These are phyloP conservation scores for Nakazawaea pomicola DNA, from an alignment of 805 yeast species.

Conservation along the genomic window DNA sequence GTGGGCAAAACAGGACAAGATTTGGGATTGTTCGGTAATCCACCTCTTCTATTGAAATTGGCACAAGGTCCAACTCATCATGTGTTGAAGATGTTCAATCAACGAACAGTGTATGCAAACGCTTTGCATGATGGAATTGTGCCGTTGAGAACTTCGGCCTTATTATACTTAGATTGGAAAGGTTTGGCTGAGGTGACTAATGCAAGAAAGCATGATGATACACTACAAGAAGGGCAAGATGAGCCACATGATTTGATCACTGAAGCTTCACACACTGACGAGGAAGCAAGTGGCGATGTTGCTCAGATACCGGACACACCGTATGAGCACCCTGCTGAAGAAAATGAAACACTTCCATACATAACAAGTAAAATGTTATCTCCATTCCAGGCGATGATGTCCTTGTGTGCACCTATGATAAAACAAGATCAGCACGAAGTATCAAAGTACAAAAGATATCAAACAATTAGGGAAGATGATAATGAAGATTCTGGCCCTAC, in stretches of 20 bases:
- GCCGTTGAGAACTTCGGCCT: constrained; percentile 85
- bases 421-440: constrained; percentile 16
- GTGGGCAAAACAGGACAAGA: constrained; percentile 95
- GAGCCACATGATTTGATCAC: constrained; percentile 12
- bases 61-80: constrained; percentile 72
- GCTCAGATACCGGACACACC: constrained; percentile 27
- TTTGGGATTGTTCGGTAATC: constrained; percentile 53
- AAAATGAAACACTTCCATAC: constrained; percentile 13
- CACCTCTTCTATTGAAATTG: constrained; percentile 68
- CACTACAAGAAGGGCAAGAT: constrained; percentile 13
- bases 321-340: constrained; percentile 11
- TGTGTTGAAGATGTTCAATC: constrained; percentile 54
- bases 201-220: constrained; percentile 18
- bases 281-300: constrained; percentile 17
- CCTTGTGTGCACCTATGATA: constrained; percentile 35
- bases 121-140: constrained; percentile 92
- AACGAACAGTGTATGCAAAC: constrained; percentile 86
- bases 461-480: constrained; percentile 20
- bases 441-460: constrained; percentile 25
- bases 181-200: constrained; percentile 53
- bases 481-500: constrained; percentile 13
- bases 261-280: constrained; percentile 7
- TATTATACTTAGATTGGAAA: constrained; percentile 80
- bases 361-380: constrained; percentile 21
- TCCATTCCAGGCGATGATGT: constrained; percentile 42